Conservation (phyloP, 305 asterid genomes). For the Fraxinus sp. region DNA sequence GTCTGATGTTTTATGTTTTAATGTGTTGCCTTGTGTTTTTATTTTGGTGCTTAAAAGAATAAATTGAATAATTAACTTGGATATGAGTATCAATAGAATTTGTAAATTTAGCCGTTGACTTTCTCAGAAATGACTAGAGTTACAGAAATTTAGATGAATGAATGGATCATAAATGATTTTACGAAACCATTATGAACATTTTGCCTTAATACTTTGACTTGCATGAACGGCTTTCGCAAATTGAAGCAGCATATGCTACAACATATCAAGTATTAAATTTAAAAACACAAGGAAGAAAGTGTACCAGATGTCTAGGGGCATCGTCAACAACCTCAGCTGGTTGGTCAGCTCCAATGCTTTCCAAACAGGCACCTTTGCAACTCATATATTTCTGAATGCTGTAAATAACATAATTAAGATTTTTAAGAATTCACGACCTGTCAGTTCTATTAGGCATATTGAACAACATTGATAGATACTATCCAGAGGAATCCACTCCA, state of each 20-base stretch:
- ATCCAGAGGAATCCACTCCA: background rate
- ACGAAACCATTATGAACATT: background rate
- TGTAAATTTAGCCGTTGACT: background rate
- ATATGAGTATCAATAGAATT: background rate
- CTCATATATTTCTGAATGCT: constrained; percentile 75
- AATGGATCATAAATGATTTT: background rate
- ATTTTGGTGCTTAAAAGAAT: background rate
- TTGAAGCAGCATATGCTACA: background rate
- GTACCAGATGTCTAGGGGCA: constrained; percentile 78
- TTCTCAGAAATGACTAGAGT: background rate
- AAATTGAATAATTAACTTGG: background rate
- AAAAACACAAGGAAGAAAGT: constrained; percentile 12
- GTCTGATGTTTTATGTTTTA: background rate
- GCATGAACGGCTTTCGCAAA: background rate
- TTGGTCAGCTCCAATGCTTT: constrained; percentile 85
- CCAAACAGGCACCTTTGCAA: constrained; percentile 74
- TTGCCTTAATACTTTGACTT: background rate
- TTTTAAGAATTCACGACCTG: constrained; percentile 3
- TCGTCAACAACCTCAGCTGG: constrained; percentile 91
- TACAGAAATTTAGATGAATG: background rate
- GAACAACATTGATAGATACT: background rate
- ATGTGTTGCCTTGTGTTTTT: too few species aligned
- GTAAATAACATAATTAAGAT: constrained; percentile 20
- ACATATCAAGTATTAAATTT: background rate
- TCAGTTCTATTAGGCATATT: background rate